A percentile compares a stretch with the other conserved stretches of the same genome.
Evolutionary conservation across 257 asterid species (phyloP).

Genomic region (Solanum tarijense): DNA sequence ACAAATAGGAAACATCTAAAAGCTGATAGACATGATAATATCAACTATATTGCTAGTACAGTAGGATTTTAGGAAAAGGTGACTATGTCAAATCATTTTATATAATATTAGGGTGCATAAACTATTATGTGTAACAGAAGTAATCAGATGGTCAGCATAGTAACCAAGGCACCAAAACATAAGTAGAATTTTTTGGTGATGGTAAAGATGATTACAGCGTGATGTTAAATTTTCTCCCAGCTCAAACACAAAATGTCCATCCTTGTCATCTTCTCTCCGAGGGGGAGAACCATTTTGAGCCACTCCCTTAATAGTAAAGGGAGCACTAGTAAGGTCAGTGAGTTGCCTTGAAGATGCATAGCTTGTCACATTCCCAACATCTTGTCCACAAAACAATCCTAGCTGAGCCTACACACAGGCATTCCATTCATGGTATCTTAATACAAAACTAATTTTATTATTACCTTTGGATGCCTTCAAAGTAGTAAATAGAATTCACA

Average conservation of each 20-base stretch:
- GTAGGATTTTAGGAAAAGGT: not conserved
- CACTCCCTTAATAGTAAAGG: constrained; percentile 57
- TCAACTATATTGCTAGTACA: not conserved
- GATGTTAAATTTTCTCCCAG: constrained; percentile 93
- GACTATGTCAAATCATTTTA: not conserved
- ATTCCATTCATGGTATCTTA: constrained; percentile 55
- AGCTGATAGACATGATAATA: not conserved
- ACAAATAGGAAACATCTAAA: not conserved
- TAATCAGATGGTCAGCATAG: not conserved
- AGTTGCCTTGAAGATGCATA: constrained; percentile 53
- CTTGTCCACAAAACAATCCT: constrained; percentile 85
- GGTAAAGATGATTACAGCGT: constrained; percentile 80
- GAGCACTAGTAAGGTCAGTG: constrained; percentile 43
- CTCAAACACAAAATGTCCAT: constrained; percentile 94
- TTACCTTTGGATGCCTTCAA: constrained; percentile 25
- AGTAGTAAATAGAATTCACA: not conserved
- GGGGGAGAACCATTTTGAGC: constrained; percentile 83
- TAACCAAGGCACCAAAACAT: not conserved
- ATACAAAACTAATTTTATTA: constrained; percentile 19
- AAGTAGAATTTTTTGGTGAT: constrained; percentile 20
- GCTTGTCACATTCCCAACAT: constrained; percentile 74
- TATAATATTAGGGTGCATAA: not conserved
- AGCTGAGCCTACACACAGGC: constrained; percentile 98
- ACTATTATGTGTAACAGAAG: not conserved
- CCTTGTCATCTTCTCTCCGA: constrained; percentile 87